Conservation (phyloP, 306 rosid genomes). For the Trichosanthes truncata region DNA sequence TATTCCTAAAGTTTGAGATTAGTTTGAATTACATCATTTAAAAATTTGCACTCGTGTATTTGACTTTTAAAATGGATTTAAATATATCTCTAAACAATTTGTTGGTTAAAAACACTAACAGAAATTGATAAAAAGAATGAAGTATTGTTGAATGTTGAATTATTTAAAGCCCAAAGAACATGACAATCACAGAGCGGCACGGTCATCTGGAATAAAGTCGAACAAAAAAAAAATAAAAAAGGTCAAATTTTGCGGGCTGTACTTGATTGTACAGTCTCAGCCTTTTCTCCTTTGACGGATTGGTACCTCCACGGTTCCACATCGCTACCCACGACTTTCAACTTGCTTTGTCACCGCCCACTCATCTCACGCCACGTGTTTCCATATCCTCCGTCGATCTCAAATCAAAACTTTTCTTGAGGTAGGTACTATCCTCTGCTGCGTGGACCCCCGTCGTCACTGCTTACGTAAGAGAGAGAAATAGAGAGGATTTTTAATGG, state of each 20-base stretch:
- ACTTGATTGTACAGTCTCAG: slow-evolving; percentile 35
- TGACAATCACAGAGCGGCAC: too few relatives aligned
- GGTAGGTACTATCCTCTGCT: background rate
- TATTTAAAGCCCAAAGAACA: too few relatives aligned
- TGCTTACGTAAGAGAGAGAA: background rate
- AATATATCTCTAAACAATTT: too few relatives aligned
- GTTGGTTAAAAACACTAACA: too few relatives aligned
- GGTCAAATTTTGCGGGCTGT: slow-evolving; percentile 27
- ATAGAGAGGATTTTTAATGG: too few relatives aligned
- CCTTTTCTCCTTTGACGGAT: slow-evolving; percentile 3
- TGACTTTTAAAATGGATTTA: too few relatives aligned
- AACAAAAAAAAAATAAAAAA: background rate
- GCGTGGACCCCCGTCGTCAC: background rate
- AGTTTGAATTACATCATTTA: too few relatives aligned
- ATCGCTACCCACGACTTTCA: background rate
- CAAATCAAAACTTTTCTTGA: background rate
- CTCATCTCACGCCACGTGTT: background rate
- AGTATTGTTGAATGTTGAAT: too few relatives aligned
- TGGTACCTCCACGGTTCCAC: slow-evolving; percentile 8
- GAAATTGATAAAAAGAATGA: too few relatives aligned
- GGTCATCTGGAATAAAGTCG: too few relatives aligned
- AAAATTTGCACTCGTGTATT: too few relatives aligned
- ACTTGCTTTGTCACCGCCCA: background rate
- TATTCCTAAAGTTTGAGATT: too few relatives aligned
- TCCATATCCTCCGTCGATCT: background rate